phyloP scores from a whole-genome alignment of 345 rosid species.

The Odontarrhena argentea region DNA sequence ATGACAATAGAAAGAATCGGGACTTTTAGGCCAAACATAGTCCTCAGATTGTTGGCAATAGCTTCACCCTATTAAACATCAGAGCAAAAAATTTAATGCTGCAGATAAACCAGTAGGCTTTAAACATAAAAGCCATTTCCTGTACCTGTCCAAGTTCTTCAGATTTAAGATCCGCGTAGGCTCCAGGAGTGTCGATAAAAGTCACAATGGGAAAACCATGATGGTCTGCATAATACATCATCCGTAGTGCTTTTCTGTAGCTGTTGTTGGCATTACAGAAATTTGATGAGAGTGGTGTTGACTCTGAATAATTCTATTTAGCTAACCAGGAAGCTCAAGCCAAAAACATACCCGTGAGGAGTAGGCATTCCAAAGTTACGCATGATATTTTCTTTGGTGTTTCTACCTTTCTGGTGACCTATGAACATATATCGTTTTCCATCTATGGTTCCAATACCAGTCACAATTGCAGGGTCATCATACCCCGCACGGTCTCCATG shows the following conservation, averaged over 20 bases:
- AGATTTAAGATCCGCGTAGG: slow-evolving; percentile 74
- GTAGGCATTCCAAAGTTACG: slow-evolving; percentile 99
- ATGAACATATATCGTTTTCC: slow-evolving; percentile 87
- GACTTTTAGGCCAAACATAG: slow-evolving; percentile 95
- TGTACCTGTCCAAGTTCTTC: slow-evolving; percentile 80
- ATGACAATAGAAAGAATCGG: slow-evolving; percentile 91
- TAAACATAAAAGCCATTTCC: slow-evolving; percentile 12
- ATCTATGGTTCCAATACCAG: slow-evolving; percentile 92
- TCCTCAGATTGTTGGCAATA: slow-evolving; percentile 88
- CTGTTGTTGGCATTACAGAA: slow-evolving; percentile 45
- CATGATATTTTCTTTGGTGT: slow-evolving; percentile 90
- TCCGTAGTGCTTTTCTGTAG: slow-evolving; percentile 82
- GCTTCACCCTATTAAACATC: slow-evolving; percentile 78
- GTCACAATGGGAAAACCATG: slow-evolving; percentile 83
- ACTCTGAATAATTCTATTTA: slow-evolving; percentile 17
- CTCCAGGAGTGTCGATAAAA: slow-evolving; percentile 85
- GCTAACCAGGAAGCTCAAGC: slow-evolving; percentile 8
- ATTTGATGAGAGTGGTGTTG: slow-evolving; percentile 21
- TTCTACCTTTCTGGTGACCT: slow-evolving; percentile 99
- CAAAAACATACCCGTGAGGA: slow-evolving; percentile 83
- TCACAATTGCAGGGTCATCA: slow-evolving; percentile 97
- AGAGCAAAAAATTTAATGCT: background rate
- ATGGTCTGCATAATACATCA: slow-evolving; percentile 89
- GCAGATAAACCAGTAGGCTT: slow-evolving; percentile 23
- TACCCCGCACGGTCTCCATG: slow-evolving; percentile 98